Evolutionary conservation across 2,329 filamentous ascomycete genomes (phyloP).

Genomic region (Fusarium miscanthi): DNA sequence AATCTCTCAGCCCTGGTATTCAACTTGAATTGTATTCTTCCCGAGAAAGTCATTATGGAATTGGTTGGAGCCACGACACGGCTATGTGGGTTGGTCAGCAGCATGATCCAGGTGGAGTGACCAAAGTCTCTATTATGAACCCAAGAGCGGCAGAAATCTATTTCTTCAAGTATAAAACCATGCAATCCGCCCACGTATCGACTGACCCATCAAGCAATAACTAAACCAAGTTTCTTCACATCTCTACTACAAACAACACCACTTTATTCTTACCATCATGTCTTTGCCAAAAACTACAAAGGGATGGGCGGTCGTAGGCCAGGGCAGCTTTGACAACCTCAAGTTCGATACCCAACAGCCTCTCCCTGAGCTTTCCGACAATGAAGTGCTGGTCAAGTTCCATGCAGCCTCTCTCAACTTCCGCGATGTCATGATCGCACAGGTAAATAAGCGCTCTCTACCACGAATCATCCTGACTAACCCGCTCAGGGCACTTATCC

Average conservation of each 20-base stretch:
- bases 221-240: background rate
- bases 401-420: background rate
- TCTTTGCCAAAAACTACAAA: background rate
- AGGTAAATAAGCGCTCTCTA: fast-evolving
- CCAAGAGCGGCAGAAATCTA: background rate
- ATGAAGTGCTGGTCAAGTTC: background rate
- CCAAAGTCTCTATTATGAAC: background rate
- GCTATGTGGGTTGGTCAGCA: background rate
- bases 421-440: background rate
- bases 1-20: background rate
- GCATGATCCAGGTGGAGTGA: no score
- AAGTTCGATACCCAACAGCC: background rate
- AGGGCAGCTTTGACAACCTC: background rate
- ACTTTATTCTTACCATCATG: fast-evolving
- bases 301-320: background rate
- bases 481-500: background rate
- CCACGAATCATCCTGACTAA: background rate
- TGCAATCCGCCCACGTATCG: background rate
- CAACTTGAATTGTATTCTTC: no score
- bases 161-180: background rate
- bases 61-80: background rate
- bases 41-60: background rate
- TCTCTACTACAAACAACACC: background rate
- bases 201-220: background rate
- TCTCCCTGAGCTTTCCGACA: background rate